A percentile compares a stretch with the other conserved stretches of the same genome.
phyloP scores from a whole-genome alignment of 345 rosid genomes.

The Heritiera fomes region DNA sequence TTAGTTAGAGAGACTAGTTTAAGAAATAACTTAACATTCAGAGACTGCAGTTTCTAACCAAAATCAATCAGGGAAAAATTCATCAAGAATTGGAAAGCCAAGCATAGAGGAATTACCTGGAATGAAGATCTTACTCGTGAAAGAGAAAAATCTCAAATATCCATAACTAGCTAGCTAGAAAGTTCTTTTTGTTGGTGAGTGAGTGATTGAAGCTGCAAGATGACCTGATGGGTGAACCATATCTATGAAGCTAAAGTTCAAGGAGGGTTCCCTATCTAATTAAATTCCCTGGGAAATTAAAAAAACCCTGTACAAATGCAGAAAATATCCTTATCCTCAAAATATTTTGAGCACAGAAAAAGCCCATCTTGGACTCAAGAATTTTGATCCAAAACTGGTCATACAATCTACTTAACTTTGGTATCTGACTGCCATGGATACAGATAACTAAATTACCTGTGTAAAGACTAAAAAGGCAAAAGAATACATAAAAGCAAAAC shows the following conservation, averaged over 20 bases:
- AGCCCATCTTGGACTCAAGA: not conserved
- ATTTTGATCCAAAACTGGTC: conserved; percentile 14
- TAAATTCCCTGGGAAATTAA: not conserved
- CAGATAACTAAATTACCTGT: not conserved
- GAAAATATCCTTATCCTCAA: not conserved
- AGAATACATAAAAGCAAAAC: not conserved
- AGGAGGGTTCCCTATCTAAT: not conserved
- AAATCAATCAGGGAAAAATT: not conserved
- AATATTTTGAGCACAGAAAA: not conserved
- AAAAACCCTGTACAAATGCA: not conserved
- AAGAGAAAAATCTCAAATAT: not conserved
- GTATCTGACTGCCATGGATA: not conserved
- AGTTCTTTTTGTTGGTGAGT: conserved; percentile 43
- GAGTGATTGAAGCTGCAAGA: conserved; percentile 77
- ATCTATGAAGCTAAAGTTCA: conserved; percentile 13
- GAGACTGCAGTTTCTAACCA: conserved; percentile 13
- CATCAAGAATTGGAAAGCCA: conserved; percentile 8
- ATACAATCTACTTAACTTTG: not conserved
- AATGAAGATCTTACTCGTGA: not conserved
- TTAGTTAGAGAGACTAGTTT: not conserved
- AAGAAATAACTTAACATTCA: not conserved
- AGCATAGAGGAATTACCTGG: conserved; percentile 23
- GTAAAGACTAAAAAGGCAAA: not conserved
- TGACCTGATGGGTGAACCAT: conserved; percentile 52
- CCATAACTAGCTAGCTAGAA: conserved; percentile 5